These are phyloP conservation scores for Bromus sterilis DNA, from an alignment of 176 grass and related monocot genomes.

Conservation along the genomic window DNA sequence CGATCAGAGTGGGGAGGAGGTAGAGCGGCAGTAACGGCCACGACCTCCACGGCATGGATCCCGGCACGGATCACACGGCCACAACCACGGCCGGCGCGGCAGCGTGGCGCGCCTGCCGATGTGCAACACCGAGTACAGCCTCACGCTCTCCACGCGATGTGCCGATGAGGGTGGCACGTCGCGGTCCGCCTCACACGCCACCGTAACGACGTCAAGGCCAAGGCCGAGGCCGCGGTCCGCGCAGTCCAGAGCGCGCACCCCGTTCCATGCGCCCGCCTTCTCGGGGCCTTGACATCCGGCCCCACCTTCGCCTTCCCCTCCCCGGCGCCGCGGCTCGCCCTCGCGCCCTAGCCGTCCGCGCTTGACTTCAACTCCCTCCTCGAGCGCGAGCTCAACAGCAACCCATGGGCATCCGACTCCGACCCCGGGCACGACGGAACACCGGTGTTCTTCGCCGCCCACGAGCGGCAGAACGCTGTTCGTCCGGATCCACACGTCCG, in stretches of 20 bases:
- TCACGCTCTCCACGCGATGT: too few relatives aligned
- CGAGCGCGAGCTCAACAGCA: constrained; percentile 80
- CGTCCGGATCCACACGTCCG: constrained; percentile 65
- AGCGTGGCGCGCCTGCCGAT: constrained; percentile 11
- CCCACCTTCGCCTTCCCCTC: constrained; percentile 39
- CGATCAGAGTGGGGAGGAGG: too few relatives aligned
- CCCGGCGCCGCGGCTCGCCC: neutral
- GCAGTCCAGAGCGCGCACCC: constrained; percentile 51
- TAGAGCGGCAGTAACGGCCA: neutral
- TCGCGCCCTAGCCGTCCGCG: neutral
- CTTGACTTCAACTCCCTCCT: constrained; percentile 50
- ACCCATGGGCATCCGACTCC: constrained; percentile 50
- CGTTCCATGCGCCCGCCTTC: constrained; percentile 39
- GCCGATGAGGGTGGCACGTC: too few relatives aligned
- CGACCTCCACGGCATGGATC: constrained; percentile 24
- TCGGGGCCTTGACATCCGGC: constrained; percentile 4
- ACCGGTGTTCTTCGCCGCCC: constrained; percentile 48
- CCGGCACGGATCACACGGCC: neutral
- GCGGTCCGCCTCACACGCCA: constrained; percentile 41
- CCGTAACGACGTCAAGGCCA: neutral
- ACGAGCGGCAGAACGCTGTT: constrained; percentile 27
- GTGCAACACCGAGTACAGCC: constrained; percentile 59
- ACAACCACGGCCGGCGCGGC: neutral
- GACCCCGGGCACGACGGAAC: neutral
- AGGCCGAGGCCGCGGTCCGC: constrained; percentile 16